These are phyloP conservation scores for Malus orientalis DNA, from an alignment of 306 rosid species.

Conservation along the genomic window DNA sequence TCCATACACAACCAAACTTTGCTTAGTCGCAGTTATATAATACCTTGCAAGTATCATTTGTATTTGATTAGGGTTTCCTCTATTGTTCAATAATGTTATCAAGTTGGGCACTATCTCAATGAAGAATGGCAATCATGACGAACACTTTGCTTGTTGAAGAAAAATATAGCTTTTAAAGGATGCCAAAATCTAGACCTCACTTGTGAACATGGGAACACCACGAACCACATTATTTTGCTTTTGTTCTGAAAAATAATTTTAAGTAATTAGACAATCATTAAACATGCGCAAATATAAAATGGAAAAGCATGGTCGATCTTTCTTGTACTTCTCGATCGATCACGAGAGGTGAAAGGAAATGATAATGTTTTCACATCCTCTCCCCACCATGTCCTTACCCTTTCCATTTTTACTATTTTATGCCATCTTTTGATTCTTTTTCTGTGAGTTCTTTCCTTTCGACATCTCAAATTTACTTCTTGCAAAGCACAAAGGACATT, in stretches of 20 bases:
- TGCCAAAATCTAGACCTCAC: not conserved
- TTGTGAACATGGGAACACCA: not conserved
- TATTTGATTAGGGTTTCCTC: not conserved
- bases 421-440: not conserved
- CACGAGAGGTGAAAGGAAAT: not conserved
- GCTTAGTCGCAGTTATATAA: not conserved
- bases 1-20: not conserved
- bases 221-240: slow-evolving; percentile 1
- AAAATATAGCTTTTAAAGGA: not conserved
- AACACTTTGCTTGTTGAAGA: not conserved
- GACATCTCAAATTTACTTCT: not conserved
- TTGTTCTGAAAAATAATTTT: not conserved
- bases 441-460: not conserved
- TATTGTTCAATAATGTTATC: not conserved
- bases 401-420: not conserved
- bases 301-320: not conserved
- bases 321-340: not conserved
- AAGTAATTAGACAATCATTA: not conserved
- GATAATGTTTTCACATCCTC: not conserved
- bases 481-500: not conserved
- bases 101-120: not conserved
- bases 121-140: not conserved
- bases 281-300: not conserved
- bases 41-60: not conserved
- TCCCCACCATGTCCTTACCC: not conserved